Percentiles rank a stretch among this genome's conserved stretches.
Conservation (phyloP, 306 rosid species). For the Fragaria vesca region DNA sequence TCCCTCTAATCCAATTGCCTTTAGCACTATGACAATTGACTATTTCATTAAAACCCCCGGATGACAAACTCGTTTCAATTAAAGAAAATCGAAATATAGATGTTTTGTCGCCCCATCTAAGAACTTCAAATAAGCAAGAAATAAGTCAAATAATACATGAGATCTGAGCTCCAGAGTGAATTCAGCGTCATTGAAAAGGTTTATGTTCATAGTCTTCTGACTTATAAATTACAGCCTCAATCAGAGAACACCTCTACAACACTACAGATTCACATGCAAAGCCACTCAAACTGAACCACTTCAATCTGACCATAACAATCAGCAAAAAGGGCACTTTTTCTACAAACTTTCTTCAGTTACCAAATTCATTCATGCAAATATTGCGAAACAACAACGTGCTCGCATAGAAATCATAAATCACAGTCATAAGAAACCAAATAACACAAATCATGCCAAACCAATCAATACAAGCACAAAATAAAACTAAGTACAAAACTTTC, state of each 20-base stretch:
- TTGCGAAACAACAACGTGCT: background rate
- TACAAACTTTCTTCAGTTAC: background rate
- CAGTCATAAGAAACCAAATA: background rate
- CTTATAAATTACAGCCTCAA: background rate
- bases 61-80: background rate
- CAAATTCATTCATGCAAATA: background rate
- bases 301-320: background rate
- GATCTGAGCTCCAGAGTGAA: background rate
- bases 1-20: background rate
- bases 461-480: background rate
- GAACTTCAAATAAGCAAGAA: background rate
- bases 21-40: background rate
- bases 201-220: background rate
- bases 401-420: background rate
- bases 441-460: background rate
- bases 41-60: conserved; percentile 4
- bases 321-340: background rate
- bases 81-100: background rate
- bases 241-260: background rate
- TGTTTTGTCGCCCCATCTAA: background rate
- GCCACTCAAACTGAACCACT: background rate
- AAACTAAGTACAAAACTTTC: background rate
- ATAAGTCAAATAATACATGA: background rate
- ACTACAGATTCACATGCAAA: background rate
- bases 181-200: background rate